A percentile compares a stretch with the other conserved stretches of the same genome.
Evolutionary conservation across 352 stramenopile species (phyloP).

Genomic region (Phytophthora pisi): DNA sequence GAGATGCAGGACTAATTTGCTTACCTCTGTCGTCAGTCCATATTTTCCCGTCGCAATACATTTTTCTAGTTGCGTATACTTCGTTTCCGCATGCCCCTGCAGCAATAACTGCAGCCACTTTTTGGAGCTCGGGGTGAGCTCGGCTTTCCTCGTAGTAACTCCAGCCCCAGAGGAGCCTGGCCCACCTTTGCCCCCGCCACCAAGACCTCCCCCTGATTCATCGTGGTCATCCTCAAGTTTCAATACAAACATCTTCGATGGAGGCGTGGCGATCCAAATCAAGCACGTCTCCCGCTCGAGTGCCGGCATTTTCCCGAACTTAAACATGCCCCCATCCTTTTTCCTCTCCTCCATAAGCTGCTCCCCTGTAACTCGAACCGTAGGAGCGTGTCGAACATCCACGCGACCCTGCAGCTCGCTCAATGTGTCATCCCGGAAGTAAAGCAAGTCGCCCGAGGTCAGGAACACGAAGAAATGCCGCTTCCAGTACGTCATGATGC

Average conservation of each 20-base stretch:
- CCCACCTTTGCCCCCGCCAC: constrained; percentile 19
- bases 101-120: constrained; percentile 79
- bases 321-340: constrained; percentile 72
- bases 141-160: constrained; percentile 42
- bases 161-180: constrained; percentile 31
- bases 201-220: constrained; percentile 24
- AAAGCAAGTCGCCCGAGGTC: constrained; percentile 73
- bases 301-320: constrained; percentile 66
- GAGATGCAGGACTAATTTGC: constrained; percentile 1
- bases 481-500: constrained; percentile 89
- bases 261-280: constrained; percentile 83
- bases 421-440: constrained; percentile 79
- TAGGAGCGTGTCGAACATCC: constrained; percentile 78
- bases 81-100: constrained; percentile 79
- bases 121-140: constrained; percentile 69
- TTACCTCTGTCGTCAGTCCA: constrained; percentile 65
- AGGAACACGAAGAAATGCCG: constrained; percentile 83
- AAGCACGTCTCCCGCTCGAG: constrained; percentile 70
- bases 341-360: constrained; percentile 77
- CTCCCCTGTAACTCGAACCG: constrained; percentile 78
- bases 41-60: constrained; percentile 71
- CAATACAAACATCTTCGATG: constrained; percentile 86
- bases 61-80: constrained; percentile 84
- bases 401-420: constrained; percentile 76
- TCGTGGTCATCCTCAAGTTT: constrained; percentile 78